Percentiles rank a stretch among this genome's conserved stretches.
Conservation (phyloP, 371 early-diverging fungal species). For the Mortierella polycephala region DNA sequence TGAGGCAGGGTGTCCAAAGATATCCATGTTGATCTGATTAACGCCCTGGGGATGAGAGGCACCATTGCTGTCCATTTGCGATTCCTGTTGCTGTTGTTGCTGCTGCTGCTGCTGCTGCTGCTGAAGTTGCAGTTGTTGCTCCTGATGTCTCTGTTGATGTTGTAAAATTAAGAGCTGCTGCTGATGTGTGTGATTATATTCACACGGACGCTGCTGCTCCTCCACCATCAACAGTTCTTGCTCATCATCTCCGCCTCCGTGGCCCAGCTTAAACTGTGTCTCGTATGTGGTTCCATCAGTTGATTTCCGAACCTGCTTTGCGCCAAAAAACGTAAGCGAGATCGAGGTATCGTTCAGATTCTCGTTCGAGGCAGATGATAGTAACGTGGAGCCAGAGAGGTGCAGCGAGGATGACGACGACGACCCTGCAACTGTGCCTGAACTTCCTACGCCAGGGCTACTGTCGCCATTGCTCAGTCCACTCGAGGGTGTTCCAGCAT, state of each 20-base stretch:
- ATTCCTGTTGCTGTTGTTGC: slow-evolving; percentile 17
- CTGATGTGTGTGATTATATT: slow-evolving; percentile 41
- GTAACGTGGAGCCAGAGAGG: slow-evolving; percentile 3
- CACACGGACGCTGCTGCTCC: slow-evolving; percentile 32
- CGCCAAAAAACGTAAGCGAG: slow-evolving; percentile 52
- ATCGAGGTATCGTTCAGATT: slow-evolving; percentile 47
- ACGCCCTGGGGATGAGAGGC: not conserved
- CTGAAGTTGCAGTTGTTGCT: slow-evolving; percentile 14
- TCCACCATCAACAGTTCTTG: slow-evolving; percentile 23
- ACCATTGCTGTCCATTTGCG: slow-evolving; percentile 1
- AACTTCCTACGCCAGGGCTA: not conserved
- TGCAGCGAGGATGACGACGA: not conserved
- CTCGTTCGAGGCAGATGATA: slow-evolving; percentile 4
- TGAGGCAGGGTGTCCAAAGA: slow-evolving; percentile 25
- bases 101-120: slow-evolving; percentile 14
- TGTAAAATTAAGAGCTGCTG: slow-evolving; percentile 32
- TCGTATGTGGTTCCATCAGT: slow-evolving; percentile 46
- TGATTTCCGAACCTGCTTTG: slow-evolving; percentile 44
- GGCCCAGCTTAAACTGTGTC: slow-evolving; percentile 45
- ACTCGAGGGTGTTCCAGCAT: slow-evolving; percentile 9
- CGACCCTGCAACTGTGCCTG: slow-evolving; percentile 9
- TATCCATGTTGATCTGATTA: slow-evolving; percentile 19
- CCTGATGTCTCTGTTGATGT: slow-evolving; percentile 32
- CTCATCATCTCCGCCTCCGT: slow-evolving; percentile 49
- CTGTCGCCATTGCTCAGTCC: slow-evolving; percentile 29